Conservation (phyloP, 2,329 filamentous ascomycete species). For the Phymatotrichopsis omnivora region DNA sequence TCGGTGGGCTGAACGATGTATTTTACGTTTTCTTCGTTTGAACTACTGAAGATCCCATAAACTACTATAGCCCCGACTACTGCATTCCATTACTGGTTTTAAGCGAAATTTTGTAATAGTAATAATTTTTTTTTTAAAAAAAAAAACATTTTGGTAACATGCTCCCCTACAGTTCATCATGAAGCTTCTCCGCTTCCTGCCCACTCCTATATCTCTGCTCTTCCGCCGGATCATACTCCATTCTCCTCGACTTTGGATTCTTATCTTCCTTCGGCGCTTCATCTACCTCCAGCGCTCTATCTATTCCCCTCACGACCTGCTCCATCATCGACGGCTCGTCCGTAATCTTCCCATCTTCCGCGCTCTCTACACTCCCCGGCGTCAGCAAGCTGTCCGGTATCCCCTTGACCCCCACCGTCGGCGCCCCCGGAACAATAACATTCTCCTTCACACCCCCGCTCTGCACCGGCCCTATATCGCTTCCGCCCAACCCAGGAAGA, state of each 20-base stretch:
- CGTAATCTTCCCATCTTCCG: slow-evolving; percentile 30
- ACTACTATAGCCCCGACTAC: too few relatives aligned
- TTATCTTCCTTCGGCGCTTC: slow-evolving; percentile 3
- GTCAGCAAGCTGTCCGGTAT: slow-evolving; percentile 25
- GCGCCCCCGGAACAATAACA: slow-evolving; percentile 37
- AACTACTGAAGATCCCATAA: too few relatives aligned
- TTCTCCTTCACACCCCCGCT: slow-evolving; percentile 42
- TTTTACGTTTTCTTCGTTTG: too few relatives aligned
- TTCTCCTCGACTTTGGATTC: slow-evolving; percentile 7
- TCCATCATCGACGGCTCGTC: slow-evolving; percentile 27
- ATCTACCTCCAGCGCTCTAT: slow-evolving; percentile 9
- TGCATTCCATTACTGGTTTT: too few relatives aligned
- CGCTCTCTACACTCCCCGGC: slow-evolving; percentile 12
- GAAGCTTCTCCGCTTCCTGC: too few relatives aligned
- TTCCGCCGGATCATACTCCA: slow-evolving; percentile 7
- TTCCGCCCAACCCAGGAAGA: slow-evolving; percentile 21
- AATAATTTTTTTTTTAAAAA: too few relatives aligned
- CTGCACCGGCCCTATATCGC: slow-evolving; percentile 42
- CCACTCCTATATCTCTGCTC: too few relatives aligned
- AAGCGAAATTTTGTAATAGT: too few relatives aligned
- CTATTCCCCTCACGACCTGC: slow-evolving; percentile 13
- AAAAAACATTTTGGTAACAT: too few relatives aligned
- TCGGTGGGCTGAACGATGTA: too few relatives aligned
- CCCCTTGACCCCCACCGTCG: slow-evolving; percentile 32
- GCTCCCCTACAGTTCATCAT: too few relatives aligned